Evolutionary conservation across 768 basidiomycete genomes (phyloP).

Genomic region (Naematelia aurantialba): DNA sequence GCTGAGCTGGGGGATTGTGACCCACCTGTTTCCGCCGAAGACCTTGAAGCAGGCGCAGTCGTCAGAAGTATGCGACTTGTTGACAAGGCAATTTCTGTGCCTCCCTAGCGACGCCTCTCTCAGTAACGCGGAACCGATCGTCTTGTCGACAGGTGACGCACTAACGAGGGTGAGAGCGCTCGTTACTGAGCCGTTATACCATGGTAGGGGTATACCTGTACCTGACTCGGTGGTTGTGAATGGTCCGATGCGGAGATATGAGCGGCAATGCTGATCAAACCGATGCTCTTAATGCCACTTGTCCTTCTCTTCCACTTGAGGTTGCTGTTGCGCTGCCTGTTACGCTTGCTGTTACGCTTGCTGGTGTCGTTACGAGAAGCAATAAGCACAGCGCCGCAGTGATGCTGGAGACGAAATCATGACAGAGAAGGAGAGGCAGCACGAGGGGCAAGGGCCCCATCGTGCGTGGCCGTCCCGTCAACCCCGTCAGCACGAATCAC

Average conservation of each 20-base stretch:
- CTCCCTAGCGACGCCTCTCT: neutral
- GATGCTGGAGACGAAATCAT: too few relatives aligned
- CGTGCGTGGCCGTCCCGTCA: too few relatives aligned
- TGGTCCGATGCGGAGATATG: neutral
- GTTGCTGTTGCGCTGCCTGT: too few relatives aligned
- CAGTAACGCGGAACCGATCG: neutral
- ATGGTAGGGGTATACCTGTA: neutral
- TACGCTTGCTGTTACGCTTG: too few relatives aligned
- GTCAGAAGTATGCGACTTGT: neutral
- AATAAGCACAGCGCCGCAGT: too few relatives aligned
- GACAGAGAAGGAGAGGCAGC: too few relatives aligned
- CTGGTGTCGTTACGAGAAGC: too few relatives aligned
- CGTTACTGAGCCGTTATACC: neutral
- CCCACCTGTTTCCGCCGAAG: neutral
- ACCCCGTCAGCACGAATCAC: too few relatives aligned
- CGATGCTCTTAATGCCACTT: neutral
- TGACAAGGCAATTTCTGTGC: neutral
- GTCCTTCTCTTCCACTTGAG: neutral
- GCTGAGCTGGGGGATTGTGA: too few relatives aligned
- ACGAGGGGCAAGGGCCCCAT: too few relatives aligned
- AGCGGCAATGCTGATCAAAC: neutral
- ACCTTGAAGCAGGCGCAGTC: neutral
- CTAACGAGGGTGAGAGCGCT: neutral
- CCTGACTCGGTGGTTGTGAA: neutral
- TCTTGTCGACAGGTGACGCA: too few relatives aligned